phyloP scores from a whole-genome alignment of 768 basidiomycete genomes.

The Tylopilus sp. region DNA sequence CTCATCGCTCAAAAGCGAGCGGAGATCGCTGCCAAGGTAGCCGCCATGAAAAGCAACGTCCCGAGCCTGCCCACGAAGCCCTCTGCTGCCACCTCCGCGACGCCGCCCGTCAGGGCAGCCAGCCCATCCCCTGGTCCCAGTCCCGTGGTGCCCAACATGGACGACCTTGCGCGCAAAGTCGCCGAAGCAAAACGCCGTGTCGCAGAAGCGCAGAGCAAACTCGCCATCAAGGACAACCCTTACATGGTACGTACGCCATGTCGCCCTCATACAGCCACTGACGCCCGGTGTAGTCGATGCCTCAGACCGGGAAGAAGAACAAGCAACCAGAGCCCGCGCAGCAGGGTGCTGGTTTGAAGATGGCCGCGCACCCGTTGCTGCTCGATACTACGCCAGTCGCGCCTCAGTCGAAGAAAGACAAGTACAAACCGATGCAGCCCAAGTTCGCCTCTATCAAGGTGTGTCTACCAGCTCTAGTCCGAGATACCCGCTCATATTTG shows the following conservation, averaged over 20 bases:
- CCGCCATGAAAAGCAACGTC: slow-evolving; percentile 58
- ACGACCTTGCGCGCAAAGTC: slow-evolving; percentile 67
- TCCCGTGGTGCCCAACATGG: slow-evolving; percentile 41
- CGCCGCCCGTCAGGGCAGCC: slow-evolving; percentile 17
- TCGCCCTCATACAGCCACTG: neutral
- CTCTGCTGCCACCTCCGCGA: slow-evolving; percentile 15
- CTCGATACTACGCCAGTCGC: slow-evolving; percentile 56
- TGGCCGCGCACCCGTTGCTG: slow-evolving; percentile 86
- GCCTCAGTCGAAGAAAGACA: slow-evolving; percentile 79
- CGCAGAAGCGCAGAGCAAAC: slow-evolving; percentile 74
- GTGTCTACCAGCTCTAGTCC: slow-evolving; percentile 8
- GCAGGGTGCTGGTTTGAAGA: slow-evolving; percentile 81
- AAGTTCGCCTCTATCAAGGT: slow-evolving; percentile 97
- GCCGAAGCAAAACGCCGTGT: slow-evolving; percentile 87
- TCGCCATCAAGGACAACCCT: slow-evolving; percentile 76
- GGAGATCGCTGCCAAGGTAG: slow-evolving; percentile 82
- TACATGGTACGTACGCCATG: slow-evolving; percentile 64
- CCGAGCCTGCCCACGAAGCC: slow-evolving; percentile 32
- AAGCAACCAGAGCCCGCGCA: slow-evolving; percentile 60
- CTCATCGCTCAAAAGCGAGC: slow-evolving; percentile 82
- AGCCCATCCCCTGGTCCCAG: slow-evolving; percentile 42
- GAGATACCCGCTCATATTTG: neutral
- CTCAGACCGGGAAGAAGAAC: slow-evolving; percentile 53
- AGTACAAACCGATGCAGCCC: slow-evolving; percentile 98
- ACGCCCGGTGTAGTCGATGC: slow-evolving; percentile 41